phyloP scores from a whole-genome alignment of 179 eudicot genomes.

The Sideroxylon spinosum region DNA sequence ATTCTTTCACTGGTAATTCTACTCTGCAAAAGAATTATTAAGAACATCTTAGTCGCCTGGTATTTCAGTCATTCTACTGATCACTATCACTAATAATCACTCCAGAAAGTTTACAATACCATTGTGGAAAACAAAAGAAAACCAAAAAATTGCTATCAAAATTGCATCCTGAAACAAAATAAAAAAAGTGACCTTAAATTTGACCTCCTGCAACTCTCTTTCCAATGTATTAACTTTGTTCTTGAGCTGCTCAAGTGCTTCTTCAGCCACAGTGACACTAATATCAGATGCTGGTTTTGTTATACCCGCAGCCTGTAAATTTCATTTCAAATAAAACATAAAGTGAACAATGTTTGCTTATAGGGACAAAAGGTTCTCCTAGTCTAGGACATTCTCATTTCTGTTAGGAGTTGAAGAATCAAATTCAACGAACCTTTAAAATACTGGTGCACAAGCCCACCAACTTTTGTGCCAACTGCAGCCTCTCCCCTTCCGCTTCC shows the following conservation, averaged over 20 bases:
- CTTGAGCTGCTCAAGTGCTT: slow-evolving; percentile 57
- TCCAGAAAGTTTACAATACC: background rate
- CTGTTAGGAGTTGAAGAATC: background rate
- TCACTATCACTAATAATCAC: background rate
- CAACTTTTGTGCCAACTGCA: slow-evolving; percentile 62
- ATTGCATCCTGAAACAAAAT: background rate
- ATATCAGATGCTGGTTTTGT: slow-evolving; percentile 43
- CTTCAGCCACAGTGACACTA: slow-evolving; percentile 47
- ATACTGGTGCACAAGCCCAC: slow-evolving; percentile 68
- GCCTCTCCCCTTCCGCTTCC: slow-evolving; percentile 72
- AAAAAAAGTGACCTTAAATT: slow-evolving; percentile 45
- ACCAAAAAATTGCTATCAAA: background rate
- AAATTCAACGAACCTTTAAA: slow-evolving; percentile 48
- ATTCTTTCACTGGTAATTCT: slow-evolving; percentile 47
- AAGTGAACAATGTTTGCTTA: background rate
- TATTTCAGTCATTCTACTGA: background rate
- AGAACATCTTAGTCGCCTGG: background rate
- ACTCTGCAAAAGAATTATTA: slow-evolving; percentile 30
- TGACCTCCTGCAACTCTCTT: slow-evolving; percentile 59
- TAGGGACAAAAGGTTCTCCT: background rate
- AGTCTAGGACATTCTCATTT: background rate
- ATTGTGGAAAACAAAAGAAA: background rate
- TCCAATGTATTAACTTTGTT: slow-evolving; percentile 40
- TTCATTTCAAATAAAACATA: background rate
- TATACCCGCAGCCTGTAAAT: slow-evolving; percentile 58